Evolutionary conservation across 441 rosid genomes (phyloP), one percentile per base, ranked within the genome.

Genomic region (Jatropha multifida): DNA sequence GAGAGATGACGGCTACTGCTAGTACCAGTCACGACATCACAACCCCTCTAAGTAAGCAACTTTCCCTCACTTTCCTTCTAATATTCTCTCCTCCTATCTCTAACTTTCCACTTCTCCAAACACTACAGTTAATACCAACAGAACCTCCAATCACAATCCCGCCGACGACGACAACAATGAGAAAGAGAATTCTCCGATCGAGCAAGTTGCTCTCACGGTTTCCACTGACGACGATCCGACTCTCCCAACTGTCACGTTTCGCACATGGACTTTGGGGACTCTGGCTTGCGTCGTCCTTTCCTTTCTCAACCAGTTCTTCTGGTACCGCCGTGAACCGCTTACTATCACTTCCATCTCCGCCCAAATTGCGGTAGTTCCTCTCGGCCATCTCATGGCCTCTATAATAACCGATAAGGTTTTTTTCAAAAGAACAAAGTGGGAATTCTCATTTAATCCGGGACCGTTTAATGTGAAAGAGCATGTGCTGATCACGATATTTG

Each of bases 391-490:
- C 69, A 94, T 94, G 99, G 99, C 99, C 0, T 81, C 91, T 42
- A 74, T 70, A 66, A 81, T 92, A 74, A 76, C 97, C 0, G 73
- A 83, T 17, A 83, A 88, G 11, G 86, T 89, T 42, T 92, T 89
- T 85, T 83, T 92, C 79, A 71, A 72, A 79, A 95, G 97, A 49
- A 85, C 77, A 5, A 82, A 82, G 1, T 85, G 87, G 88, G 91
- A 94, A 65, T 92, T 94, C 78, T 87, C 85, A 0, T 81, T 92
- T 69, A 92, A 94, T 82, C 97, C 98, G 18, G 98, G 98, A 41
- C 97, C 97, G 10, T 93, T 93, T 83, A 92, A 91, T 72, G 93
- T 93, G 66, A 94, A 92, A 81, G 98, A 94, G 78, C 98, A 94
- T 83, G 97, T 94, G 60, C 83, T 94, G 46, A 91, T 93, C 72